Base-by-base conservation (phyloP, 208 protist genomes). In the Trypanosoma theileri region DNA sequence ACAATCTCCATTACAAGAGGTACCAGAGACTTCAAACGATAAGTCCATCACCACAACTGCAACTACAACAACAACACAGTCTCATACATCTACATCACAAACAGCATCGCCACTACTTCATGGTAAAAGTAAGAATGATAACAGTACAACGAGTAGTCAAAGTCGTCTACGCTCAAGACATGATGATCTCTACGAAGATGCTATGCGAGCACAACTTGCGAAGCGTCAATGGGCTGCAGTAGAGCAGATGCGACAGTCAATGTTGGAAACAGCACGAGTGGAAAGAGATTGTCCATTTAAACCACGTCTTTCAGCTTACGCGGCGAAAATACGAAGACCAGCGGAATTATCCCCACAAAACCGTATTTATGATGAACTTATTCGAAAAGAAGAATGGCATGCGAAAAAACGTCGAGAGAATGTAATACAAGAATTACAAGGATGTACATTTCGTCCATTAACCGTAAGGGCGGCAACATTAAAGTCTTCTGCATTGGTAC, bases 371-470 rank as follows among this genome's bases (percentile, higher is more conserved):
- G 74, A 78, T 24, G 88, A 96, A 78, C 51, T 91, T 26, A 75
- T 92, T 21, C 82, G 79, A 4, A 80, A 68, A 44, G 77, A 84
- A 66, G 85, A 91, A 59, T 90, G 82, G 83, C 42, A 80, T 8
- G 79, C 86, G 17, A 61, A 75, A 76, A 85, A 80, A 73, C 51
- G 80, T 59, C 75, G 76, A 44, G 83, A 89, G 64, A 54, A 82
- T 60, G 72, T 85, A 42, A 83, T 84, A 68, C 45, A 65, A 26
- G 91, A 92, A 60, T 66, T 96, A 41, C 59, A 77, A 60, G 73
- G 66, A 53, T 96, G 91, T 73, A 96, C 91, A 7, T 96, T 96
- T 66, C 81, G 85, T 19, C 91, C 91, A 14, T 54, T 94, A 24
- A 96, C 88, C 1, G 61, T 94, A 35, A 71, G 79, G 13, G 65